A percentile compares a stretch with the other conserved stretches of the same genome.
Evolutionary conservation across 2,329 filamentous ascomycete genomes (phyloP).

Genomic region (Apiospora sp.): DNA sequence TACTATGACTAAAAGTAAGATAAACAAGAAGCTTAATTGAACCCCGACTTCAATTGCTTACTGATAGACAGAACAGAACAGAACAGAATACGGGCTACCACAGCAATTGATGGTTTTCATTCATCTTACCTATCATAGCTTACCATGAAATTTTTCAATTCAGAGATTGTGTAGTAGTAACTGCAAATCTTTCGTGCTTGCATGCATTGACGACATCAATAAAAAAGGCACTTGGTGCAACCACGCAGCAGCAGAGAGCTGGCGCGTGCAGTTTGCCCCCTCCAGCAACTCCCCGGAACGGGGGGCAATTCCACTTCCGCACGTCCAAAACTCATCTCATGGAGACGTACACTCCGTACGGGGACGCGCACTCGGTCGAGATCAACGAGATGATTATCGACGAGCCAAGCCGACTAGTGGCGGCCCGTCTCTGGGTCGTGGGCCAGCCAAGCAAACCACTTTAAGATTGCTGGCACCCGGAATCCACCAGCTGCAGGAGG

Average conservation of each 20-base stretch:
- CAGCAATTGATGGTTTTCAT: neutral
- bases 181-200: neutral
- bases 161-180: neutral
- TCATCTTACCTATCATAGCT: neutral
- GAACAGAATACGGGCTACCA: too few relatives aligned
- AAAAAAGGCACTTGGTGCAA: neutral
- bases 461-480: neutral
- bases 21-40: neutral
- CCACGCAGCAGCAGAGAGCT: neutral
- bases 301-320: too few relatives aligned
- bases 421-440: conserved; percentile 4
- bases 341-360: conserved; percentile 3
- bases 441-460: conserved; percentile 12
- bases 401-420: conserved; percentile 13
- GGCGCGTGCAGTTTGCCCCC: neutral
- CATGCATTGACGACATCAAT: neutral
- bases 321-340: neutral
- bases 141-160: neutral
- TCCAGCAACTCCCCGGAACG: neutral
- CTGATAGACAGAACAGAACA: too few relatives aligned
- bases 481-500: neutral
- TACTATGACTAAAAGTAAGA: neutral
- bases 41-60: neutral
- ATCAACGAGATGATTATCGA: neutral
- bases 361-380: neutral